Percentiles rank a stretch among this genome's conserved stretches.
Evolutionary conservation across 208 protist species (phyloP).

Genomic region (Leishmania tropica): DNA sequence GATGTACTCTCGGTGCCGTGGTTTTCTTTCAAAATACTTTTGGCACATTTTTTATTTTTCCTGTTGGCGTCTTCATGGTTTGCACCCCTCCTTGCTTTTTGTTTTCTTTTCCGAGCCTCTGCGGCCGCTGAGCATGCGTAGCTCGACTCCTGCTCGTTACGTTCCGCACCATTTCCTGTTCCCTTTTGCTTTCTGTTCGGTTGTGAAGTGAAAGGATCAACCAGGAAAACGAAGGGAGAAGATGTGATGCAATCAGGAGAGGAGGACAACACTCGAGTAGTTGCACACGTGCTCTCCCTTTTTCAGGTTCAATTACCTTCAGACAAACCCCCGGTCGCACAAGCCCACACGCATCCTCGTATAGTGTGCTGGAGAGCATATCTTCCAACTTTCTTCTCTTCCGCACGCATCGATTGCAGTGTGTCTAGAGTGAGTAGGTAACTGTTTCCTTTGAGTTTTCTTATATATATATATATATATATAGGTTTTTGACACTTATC

Average conservation of each 20-base stretch:
- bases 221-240: not conserved
- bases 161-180: not conserved
- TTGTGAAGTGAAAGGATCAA: not conserved
- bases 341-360: not conserved
- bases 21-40: not conserved
- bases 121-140: not conserved
- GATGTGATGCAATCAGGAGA: not conserved
- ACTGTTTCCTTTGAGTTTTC: not conserved
- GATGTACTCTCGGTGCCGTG: not conserved
- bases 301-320: not conserved
- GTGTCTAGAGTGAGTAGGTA: constrained; percentile 3
- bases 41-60: not conserved
- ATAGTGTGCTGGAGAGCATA: not conserved
- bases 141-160: not conserved
- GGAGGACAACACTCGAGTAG: not conserved
- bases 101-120: not conserved
- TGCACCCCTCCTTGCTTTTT: not conserved
- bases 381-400: not conserved
- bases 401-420: not conserved
- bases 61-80: not conserved
- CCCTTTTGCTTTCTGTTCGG: not conserved
- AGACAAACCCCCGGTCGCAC: not conserved
- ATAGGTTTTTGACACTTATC: constrained; percentile 8
- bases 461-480: not conserved
- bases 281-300: not conserved